These are phyloP conservation scores for Melanogaster broomeanus DNA, from an alignment of 768 basidiomycete genomes.

Conservation along the genomic window DNA sequence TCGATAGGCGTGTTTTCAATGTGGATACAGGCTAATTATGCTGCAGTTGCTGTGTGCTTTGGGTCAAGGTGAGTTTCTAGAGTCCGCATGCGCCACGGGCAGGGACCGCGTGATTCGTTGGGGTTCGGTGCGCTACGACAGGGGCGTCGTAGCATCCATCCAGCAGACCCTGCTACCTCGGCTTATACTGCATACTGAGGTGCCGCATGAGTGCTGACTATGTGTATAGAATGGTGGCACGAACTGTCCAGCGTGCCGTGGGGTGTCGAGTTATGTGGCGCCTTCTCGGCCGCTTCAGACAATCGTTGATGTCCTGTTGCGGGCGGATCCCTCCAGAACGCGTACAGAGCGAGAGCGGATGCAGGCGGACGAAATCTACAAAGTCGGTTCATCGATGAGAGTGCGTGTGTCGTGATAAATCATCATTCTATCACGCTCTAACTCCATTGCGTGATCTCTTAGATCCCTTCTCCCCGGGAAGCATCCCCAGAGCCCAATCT, in stretches of 20 bases:
- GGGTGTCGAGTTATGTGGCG: conserved; percentile 62
- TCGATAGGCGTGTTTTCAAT: not conserved
- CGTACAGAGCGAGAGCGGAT: conserved; percentile 70
- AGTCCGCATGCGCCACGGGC: conserved; percentile 2
- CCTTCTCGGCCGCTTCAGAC: conserved; percentile 75
- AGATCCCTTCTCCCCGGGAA: conserved; percentile 79
- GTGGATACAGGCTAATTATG: conserved; percentile 44
- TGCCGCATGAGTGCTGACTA: conserved; percentile 10
- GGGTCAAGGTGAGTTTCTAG: conserved; percentile 71
- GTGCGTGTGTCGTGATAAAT: conserved; percentile 45
- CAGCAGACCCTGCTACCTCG: not conserved
- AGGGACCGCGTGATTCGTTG: not conserved
- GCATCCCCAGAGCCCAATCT: conserved; percentile 76
- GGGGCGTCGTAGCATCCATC: not conserved
- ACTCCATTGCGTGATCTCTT: not conserved
- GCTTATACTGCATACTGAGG: not conserved
- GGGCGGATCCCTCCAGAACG: conserved; percentile 66
- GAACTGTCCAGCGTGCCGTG: conserved; percentile 81
- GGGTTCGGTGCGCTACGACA: not conserved
- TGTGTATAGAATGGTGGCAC: conserved; percentile 73
- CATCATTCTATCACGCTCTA: not conserved
- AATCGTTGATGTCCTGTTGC: conserved; percentile 70
- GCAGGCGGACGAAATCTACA: conserved; percentile 84
- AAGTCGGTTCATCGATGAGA: conserved; percentile 57
- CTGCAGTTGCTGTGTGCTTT: conserved; percentile 73